Conservation (phyloP, 345 rosid species). For the rapeseed (Brassica napus) region DNA sequence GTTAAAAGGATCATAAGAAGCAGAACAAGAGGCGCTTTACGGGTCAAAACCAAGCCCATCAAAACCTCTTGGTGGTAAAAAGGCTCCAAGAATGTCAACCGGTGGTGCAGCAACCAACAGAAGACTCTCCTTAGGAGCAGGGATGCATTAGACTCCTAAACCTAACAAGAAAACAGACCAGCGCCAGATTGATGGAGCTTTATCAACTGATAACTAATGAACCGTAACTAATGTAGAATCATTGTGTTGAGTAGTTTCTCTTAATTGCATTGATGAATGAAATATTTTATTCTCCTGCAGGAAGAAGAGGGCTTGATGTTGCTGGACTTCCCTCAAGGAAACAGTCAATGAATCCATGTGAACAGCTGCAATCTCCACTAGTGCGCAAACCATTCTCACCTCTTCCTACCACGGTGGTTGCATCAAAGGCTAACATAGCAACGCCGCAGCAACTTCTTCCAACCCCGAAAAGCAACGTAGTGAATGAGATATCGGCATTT, state of each 20-base stretch:
- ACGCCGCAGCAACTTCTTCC: conserved; percentile 27
- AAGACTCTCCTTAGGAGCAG: conserved; percentile 77
- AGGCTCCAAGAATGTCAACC: conserved; percentile 70
- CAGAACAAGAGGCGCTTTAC: conserved; percentile 90
- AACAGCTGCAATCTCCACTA: conserved; percentile 64
- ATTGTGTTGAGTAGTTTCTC: not conserved
- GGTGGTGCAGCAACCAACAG: conserved; percentile 69
- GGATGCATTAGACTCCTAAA: conserved; percentile 67
- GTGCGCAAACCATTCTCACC: conserved; percentile 90
- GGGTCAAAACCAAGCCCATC: conserved; percentile 98
- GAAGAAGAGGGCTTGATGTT: conserved; percentile 68
- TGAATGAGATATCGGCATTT: not conserved
- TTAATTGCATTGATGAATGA: not conserved
- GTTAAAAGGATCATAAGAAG: conserved; percentile 92
- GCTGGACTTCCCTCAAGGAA: conserved; percentile 64
- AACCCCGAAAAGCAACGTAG: not conserved
- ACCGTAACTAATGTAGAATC: not conserved
- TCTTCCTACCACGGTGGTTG: conserved; percentile 49
- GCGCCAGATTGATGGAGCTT: conserved; percentile 50
- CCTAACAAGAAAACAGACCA: conserved; percentile 62
- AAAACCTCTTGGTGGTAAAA: conserved; percentile 70
- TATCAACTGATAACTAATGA: conserved; percentile 52
- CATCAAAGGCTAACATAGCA: conserved; percentile 52
- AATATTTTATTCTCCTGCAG: conserved; percentile 32
- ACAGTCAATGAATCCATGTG: conserved; percentile 55